Base-by-base conservation (phyloP, 345 rosid genomes). In the Acer yangbiense region DNA sequence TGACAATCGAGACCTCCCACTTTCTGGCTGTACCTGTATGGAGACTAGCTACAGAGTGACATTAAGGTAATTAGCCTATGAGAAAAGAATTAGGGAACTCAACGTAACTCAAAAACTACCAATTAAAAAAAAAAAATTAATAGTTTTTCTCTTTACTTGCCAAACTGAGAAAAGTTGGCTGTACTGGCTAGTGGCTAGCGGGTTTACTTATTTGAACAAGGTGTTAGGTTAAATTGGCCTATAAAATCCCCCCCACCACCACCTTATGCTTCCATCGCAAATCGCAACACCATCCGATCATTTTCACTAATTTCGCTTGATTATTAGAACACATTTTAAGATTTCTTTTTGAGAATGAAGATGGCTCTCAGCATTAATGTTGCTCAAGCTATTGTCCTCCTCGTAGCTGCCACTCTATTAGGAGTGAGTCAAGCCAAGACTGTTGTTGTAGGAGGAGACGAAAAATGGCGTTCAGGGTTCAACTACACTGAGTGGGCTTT, bases 401-500 rank as follows among this genome's bases (percentile, higher is more conserved):
- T 76, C 11, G 44, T 41, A 23, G 65, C 69, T 16, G 74, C 77
- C 64, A 7, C 79, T 32, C 57, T 77, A 54, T 50, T 70, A 32
- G 72, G 44, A 32, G n/a, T 52, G 7, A 25, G 70, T 50, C 78
- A 81, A 64, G 81, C 85, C 73, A 71, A 32, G 65, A 78, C 73
- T 29, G 62, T 75, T 50, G 58, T 61, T 4, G 82, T 78, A 4
- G 85, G 85, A 6, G 85, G 82, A 25, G 46, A 81, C 7, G 70
- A 78, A 46, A 60, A 65, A 18, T 78, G 85, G 85, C 76, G 60
- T 43, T 68, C 55, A 35, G 82, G 79, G 8, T 75, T 74, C 32
- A 78, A 82, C 79, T 82, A 82, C 74, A 55, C 85, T 4, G 77
- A 75, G 12, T 82, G 85, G 85, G 68, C 77, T 65, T 78, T 70